Percentiles rank a stretch among this genome's conserved stretches.
These are phyloP conservation scores for Didymella sp. DNA, from an alignment of 2,329 filamentous ascomycete genomes.

Conservation along the genomic window DNA sequence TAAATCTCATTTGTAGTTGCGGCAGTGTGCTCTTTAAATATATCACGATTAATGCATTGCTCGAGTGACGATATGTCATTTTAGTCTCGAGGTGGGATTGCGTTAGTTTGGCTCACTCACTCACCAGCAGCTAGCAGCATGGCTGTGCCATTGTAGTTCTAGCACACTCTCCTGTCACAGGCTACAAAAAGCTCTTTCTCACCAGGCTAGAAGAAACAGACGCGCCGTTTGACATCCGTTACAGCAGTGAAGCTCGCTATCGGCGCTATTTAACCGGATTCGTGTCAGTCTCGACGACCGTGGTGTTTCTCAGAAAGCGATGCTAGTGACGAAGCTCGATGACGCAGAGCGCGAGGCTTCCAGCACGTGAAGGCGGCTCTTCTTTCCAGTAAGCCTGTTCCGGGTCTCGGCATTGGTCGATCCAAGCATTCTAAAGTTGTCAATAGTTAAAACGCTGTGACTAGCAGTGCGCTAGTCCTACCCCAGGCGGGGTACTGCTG, in stretches of 20 bases:
- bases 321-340: background rate
- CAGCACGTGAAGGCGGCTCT: background rate
- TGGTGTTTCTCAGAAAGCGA: background rate
- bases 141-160: background rate
- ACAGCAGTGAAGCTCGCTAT: background rate
- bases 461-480: background rate
- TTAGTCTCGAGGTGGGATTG: background rate
- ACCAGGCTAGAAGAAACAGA: background rate
- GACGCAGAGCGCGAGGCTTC: background rate
- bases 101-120: background rate
- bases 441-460: background rate
- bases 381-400: background rate
- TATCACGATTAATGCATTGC: background rate
- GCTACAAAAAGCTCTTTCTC: background rate
- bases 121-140: background rate
- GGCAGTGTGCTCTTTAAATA: background rate
- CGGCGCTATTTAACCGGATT: background rate
- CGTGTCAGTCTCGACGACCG: background rate
- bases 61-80: background rate
- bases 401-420: background rate
- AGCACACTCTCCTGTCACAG: background rate
- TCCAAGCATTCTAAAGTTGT: background rate
- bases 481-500: background rate
- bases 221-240: background rate
- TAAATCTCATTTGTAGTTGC: background rate